These are phyloP conservation scores for Eucalyptus cloeziana DNA, from an alignment of 345 rosid species.

Conservation along the genomic window DNA sequence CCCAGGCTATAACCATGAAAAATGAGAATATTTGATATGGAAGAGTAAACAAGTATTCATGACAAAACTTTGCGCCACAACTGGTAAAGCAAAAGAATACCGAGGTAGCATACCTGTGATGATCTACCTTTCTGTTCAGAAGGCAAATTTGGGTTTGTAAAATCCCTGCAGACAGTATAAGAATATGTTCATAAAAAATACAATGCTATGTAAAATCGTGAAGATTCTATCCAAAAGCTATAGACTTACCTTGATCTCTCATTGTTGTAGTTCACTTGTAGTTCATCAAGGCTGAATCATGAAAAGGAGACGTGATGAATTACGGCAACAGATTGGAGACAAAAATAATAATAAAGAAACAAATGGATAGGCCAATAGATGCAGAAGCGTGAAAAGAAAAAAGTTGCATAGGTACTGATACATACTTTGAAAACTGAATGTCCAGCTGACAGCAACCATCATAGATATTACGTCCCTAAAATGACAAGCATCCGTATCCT, in stretches of 20 bases:
- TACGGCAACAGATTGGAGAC: background rate
- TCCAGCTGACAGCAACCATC: constrained; percentile 98
- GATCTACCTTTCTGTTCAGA: constrained; percentile 86
- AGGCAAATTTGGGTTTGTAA: constrained; percentile 90
- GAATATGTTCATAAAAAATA: background rate
- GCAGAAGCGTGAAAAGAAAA: background rate
- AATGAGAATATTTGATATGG: background rate
- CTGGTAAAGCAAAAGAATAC: background rate
- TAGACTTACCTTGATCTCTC: constrained; percentile 76
- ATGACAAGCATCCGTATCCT: background rate
- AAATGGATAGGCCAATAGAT: background rate
- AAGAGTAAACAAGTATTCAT: background rate
- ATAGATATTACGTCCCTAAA: constrained; percentile 91
- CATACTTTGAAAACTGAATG: constrained; percentile 96
- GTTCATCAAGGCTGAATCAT: constrained; percentile 72
- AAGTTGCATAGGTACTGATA: background rate
- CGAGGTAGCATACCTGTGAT: constrained; percentile 49
- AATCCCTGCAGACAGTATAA: constrained; percentile 46
- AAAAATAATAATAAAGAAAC: background rate
- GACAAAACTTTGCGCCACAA: background rate
- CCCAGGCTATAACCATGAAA: constrained; percentile 30
- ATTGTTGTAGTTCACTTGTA: constrained; percentile 96
- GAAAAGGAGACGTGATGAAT: background rate
- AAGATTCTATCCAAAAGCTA: background rate
- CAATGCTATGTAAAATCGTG: background rate